These are phyloP conservation scores for Penicillium oxalicum DNA, from an alignment of 2,329 filamentous ascomycete genomes.

Conservation along the genomic window DNA sequence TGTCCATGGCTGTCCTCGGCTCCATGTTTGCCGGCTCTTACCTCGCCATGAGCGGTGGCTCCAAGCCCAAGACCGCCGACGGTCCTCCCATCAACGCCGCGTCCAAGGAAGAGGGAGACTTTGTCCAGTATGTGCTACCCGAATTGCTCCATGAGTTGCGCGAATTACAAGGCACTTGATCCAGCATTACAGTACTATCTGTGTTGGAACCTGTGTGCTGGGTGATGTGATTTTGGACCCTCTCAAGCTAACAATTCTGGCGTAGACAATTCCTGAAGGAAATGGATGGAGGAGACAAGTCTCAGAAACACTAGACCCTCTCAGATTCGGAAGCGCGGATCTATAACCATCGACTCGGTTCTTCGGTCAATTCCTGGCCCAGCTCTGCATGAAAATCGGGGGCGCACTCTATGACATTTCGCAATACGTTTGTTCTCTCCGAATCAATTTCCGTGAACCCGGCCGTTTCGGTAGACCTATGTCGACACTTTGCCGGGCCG, in stretches of 20 bases:
- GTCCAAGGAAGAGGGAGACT: constrained; percentile 63
- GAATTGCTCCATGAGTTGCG: neutral
- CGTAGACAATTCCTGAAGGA: constrained; percentile 48
- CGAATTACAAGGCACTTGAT: neutral
- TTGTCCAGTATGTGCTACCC: constrained; percentile 54
- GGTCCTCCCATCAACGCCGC: constrained; percentile 57
- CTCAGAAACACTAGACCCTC: constrained; percentile 32
- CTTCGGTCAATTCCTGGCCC: constrained; percentile 3
- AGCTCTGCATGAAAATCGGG: constrained; percentile 11
- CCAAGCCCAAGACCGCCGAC: constrained; percentile 30
- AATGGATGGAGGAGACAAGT: constrained; percentile 43
- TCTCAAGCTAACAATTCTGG: neutral
- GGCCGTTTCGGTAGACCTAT: constrained; percentile 4
- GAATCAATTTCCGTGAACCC: constrained; percentile 10
- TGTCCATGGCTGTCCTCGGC: constrained; percentile 55
- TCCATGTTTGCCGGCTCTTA: constrained; percentile 44
- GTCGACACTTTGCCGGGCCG: constrained; percentile 7
- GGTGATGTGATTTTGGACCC: neutral
- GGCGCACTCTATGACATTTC: constrained; percentile 5
- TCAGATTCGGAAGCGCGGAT: constrained; percentile 7
- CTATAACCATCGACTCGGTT: constrained; percentile 13
- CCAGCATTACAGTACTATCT: too few relatives aligned
- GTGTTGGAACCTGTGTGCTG: too few relatives aligned
- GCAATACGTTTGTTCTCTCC: constrained; percentile 10
- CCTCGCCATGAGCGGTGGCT: constrained; percentile 41